Evolutionary conservation across 495 filamentous ascomycete genomes (phyloP), one percentile per base, ranked within the genome.

Genomic region (Friedmanniomyces simplex): DNA sequence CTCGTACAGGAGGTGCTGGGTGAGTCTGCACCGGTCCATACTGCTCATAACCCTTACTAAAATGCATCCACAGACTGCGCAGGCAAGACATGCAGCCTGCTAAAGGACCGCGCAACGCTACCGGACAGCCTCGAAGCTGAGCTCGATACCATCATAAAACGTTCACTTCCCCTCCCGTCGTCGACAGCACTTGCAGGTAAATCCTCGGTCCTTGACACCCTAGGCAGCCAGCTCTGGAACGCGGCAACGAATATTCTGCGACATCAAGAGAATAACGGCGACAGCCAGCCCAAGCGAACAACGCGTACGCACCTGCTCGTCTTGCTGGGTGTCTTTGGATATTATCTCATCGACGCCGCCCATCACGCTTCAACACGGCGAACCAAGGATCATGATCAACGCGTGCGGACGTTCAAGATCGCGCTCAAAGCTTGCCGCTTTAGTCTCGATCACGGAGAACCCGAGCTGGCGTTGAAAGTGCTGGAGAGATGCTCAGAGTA

Each of bases 401-500:
- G 46, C 52, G 52, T 82, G 51, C 76, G 83, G 57, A 66, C 86
- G 55, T 70, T 89, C 60, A 84, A 79, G 67, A 68, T 86, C 63
- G 81, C 82, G 20, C 69, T 91, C 50, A 89, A 82, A 66, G 75
- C 82, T 25, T 78, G 77, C 41, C 79, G 79, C 64, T 72, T 73
- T 56, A 89, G 86, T 69, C 67, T 91, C 53, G 79, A 79, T 51
- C 69, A 70, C n/a, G 64, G 69, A 11, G 76, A 84, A 30, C 45
- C 80, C n/a, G 73, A 77, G 13, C 68, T 85, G 42, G 77, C 80
- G 7, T 70, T 77, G 39, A 76, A 77, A 55, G 74, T 80, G 18
- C 70, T 91, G 34, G 81, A 83, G 63, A 79, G 79, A 56, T 82
- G 80, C 59, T 82, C 84, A 0, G 73, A 77, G 39, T 83, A 84